A percentile compares a stretch with the other conserved stretches of the same genome.
phyloP scores from a whole-genome alignment of 352 stramenopile species.

The Phytopythium cucurbitacearum region DNA sequence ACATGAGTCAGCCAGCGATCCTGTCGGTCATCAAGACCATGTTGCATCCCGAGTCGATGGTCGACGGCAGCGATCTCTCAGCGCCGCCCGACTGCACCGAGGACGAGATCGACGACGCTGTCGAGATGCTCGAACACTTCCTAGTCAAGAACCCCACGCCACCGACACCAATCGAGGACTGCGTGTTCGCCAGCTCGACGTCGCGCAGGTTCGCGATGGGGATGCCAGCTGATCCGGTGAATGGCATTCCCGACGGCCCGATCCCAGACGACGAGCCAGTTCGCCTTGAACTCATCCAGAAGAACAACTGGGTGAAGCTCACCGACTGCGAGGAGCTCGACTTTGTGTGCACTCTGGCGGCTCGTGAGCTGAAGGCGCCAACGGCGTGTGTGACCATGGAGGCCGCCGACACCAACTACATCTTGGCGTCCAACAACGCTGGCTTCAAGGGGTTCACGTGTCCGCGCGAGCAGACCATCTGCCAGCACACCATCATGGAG shows the following conservation, averaged over 20 bases:
- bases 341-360: conserved; percentile 40
- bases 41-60: background rate
- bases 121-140: conserved; percentile 3
- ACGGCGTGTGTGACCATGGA: conserved; percentile 45
- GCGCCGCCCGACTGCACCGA: background rate
- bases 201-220: conserved; percentile 30
- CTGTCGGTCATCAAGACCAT: conserved; percentile 21
- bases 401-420: conserved; percentile 25
- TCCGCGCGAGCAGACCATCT: conserved; percentile 42
- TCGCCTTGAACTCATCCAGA: conserved; percentile 13
- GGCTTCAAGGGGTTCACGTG: conserved; percentile 16
- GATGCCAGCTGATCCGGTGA: conserved; percentile 12
- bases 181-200: conserved; percentile 27
- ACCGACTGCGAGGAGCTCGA: conserved; percentile 36
- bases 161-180: conserved; percentile 11
- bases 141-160: conserved; percentile 4
- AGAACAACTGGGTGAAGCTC: conserved; percentile 28
- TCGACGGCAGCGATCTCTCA: conserved; percentile 9
- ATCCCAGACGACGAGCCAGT: conserved; percentile 21
- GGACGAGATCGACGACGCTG: conserved; percentile 1
- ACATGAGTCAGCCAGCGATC: conserved; percentile 7
- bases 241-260: conserved; percentile 14
- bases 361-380: conserved; percentile 30
- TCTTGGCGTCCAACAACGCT: conserved; percentile 33
- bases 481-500: conserved; percentile 52